Evolutionary conservation across 805 yeast genomes (phyloP).

Genomic region (Saccharomycopsis amapae): DNA sequence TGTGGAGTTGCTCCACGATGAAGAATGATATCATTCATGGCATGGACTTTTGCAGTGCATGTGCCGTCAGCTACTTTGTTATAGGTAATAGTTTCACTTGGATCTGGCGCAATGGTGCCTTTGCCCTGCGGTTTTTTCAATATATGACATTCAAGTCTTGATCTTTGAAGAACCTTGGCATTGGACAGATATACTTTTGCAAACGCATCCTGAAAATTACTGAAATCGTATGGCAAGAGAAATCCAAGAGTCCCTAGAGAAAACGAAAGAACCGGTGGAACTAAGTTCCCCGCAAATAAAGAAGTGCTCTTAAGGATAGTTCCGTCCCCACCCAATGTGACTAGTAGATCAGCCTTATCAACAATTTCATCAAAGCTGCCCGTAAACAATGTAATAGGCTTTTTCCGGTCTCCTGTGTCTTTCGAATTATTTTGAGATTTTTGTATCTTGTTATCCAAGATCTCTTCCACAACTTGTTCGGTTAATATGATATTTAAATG

Average conservation of each 20-base stretch:
- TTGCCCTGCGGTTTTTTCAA: constrained; percentile 26
- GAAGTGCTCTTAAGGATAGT: constrained; percentile 83
- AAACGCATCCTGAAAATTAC: constrained; percentile 53
- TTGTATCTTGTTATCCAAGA: constrained; percentile 26
- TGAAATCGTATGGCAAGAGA: constrained; percentile 77
- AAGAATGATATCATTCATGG: constrained; percentile 86
- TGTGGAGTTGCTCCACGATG: constrained; percentile 89
- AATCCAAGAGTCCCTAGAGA: constrained; percentile 91
- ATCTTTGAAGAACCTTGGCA: constrained; percentile 67
- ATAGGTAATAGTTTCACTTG: not conserved
- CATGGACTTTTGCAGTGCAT: constrained; percentile 44
- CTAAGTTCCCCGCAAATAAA: constrained; percentile 57
- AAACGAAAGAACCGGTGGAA: constrained; percentile 85
- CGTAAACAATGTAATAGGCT: constrained; percentile 31
- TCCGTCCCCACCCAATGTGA: constrained; percentile 95
- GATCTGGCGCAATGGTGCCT: constrained; percentile 11
- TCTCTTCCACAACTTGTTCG: constrained; percentile 66
- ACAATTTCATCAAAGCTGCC: constrained; percentile 54
- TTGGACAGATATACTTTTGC: constrained; percentile 57
- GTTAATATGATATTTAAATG: constrained; percentile 71
- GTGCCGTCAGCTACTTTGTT: constrained; percentile 16
- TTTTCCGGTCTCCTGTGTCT: not conserved
- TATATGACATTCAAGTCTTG: constrained; percentile 70
- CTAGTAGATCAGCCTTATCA: constrained; percentile 66
- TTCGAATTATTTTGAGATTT: constrained; percentile 2